These are phyloP conservation scores for Cokeromyces recurvatus DNA, from an alignment of 371 early-diverging fungal species.

Conservation along the genomic window DNA sequence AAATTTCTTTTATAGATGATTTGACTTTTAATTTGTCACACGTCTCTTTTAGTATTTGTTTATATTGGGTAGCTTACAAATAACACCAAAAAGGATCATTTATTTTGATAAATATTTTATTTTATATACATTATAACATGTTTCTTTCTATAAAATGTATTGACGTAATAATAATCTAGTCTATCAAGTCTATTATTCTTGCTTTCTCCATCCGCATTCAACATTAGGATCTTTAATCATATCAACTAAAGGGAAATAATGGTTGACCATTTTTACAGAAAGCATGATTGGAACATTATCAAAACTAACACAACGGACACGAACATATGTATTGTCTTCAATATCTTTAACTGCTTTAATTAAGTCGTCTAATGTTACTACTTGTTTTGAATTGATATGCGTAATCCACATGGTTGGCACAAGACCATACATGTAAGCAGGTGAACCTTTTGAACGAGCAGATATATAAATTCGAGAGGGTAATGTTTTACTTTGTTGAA, in stretches of 20 bases:
- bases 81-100: no score
- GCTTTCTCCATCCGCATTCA: constrained; percentile 54
- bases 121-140: no score
- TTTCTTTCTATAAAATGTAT: no score
- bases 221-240: constrained; percentile 50
- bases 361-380: constrained; percentile 60
- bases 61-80: no score
- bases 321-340: constrained; percentile 69
- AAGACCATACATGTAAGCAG: constrained; percentile 80
- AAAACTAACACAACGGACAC: constrained; percentile 80
- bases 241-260: constrained; percentile 68
- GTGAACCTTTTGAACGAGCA: constrained; percentile 70
- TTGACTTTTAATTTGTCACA: no score
- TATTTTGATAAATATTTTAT: no score
- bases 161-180: no score
- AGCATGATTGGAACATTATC: constrained; percentile 77
- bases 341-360: constrained; percentile 60
- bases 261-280: constrained; percentile 74
- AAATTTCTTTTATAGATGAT: no score
- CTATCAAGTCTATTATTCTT: constrained; percentile 15
- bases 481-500: constrained; percentile 70
- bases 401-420: constrained; percentile 80
- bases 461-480: constrained; percentile 76
- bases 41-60: no score
- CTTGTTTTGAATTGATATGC: constrained; percentile 62